Evolutionary conservation across 306 rosid species (phyloP), one percentile per base, ranked within the genome.

Genomic region (Quercus aquifolioides): DNA sequence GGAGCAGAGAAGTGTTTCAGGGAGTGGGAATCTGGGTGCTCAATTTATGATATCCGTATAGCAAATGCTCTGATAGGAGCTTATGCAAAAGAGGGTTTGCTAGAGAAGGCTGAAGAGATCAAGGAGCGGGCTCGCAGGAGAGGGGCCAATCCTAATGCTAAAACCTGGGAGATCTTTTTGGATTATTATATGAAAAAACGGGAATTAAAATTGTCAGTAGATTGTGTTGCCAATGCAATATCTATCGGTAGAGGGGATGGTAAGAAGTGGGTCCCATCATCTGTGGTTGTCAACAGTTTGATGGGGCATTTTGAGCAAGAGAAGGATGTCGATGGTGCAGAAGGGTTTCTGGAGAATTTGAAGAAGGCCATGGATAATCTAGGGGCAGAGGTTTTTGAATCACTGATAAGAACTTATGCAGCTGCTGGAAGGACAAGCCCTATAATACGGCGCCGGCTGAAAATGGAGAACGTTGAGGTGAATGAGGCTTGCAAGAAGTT

Each of bases 1-100:
- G 98, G 97, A 23, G 99, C 99, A 3, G 96, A 91, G 81, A 95
- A 93, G 74, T 87, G 88, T 74, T 90, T 91, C 88, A 89, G 91
- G 73, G 97, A 93, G 62, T 91, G 98, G 93, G 93, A 86, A 82
- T 88, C 86, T 23, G 76, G 74, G 64, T 78, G 93, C 84, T 75
- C 93, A n/a, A 84, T 87, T 55, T 89, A 85, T 68, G 99, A 95
- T 76, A 91, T 93, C 65, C 87, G 99, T 56, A 81, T 92, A 80
- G 94, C 91, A 58, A 95, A 93, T 90, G 89, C 76, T 79, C 81
- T 95, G 52, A 89, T 95, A 33, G 79, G 88, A 74, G 91, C 87
- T 70, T 95, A 91, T 77, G 80, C 89, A 38, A 77, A 85, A 75
- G 81, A 79, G 77, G 92, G 88, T 80, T 77, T 79, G 83, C 88